These are phyloP conservation scores for Macadamia integrifolia DNA, from an alignment of 164 flowering plant genomes.

Conservation along the genomic window DNA sequence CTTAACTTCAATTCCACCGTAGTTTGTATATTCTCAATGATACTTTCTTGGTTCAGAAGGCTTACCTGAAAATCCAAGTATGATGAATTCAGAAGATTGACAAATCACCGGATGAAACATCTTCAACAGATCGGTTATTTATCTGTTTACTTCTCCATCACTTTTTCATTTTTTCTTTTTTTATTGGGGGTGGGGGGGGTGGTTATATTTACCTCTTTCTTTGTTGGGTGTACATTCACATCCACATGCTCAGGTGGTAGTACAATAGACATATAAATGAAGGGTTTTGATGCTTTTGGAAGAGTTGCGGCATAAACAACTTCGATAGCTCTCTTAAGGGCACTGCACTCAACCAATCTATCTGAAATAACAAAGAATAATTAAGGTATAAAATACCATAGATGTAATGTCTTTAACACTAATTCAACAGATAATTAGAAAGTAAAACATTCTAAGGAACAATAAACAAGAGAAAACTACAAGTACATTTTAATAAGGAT, in stretches of 20 bases:
- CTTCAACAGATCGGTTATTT: neutral
- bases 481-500: too few relatives aligned
- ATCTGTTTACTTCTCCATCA: conserved; percentile 22
- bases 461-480: too few relatives aligned
- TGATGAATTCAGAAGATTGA: neutral
- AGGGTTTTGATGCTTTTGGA: conserved; percentile 96
- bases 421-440: too few relatives aligned
- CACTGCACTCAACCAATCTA: conserved; percentile 86
- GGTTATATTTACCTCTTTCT: conserved; percentile 47
- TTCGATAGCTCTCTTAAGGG: conserved; percentile 89
- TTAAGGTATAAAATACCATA: neutral
- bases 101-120: neutral
- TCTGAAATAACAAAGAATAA: conserved; percentile 35
- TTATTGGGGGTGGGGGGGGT: too few relatives aligned
- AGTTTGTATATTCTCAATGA: conserved; percentile 81
- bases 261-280: conserved; percentile 81
- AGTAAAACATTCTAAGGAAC: too few relatives aligned
- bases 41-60: conserved; percentile 85
- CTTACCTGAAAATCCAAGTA: conserved; percentile 61
- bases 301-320: conserved; percentile 92
- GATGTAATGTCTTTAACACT: too few relatives aligned
- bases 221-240: conserved; percentile 95
- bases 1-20: conserved; percentile 69
- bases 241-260: conserved; percentile 96
- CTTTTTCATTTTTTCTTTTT: too few relatives aligned